Conservation (phyloP, 495 filamentous ascomycete species). For the Neurospora sp. region DNA sequence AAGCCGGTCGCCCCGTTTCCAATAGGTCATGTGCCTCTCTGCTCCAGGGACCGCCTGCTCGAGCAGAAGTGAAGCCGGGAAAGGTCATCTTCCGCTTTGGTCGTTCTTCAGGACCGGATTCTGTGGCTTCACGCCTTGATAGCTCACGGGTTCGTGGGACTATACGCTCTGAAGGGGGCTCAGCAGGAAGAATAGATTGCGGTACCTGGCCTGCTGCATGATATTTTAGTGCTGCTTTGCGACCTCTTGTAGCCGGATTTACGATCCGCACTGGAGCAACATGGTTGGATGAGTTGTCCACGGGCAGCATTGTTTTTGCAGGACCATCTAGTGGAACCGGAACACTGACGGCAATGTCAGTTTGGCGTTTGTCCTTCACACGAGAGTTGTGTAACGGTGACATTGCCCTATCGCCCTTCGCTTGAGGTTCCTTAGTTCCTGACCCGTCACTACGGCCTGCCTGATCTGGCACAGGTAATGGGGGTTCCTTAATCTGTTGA, state of each 20-base stretch:
- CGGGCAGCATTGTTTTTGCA: neutral
- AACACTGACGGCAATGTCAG: neutral
- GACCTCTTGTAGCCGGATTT: conserved; percentile 41
- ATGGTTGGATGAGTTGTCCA: neutral
- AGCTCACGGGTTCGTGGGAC: neutral
- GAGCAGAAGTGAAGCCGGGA: conserved; percentile 30
- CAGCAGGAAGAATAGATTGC: conserved; percentile 25
- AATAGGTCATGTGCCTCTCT: conserved; percentile 42
- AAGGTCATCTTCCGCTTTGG: conserved; percentile 20
- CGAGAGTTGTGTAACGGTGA: neutral
- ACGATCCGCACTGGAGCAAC: conserved; percentile 10
- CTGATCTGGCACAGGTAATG: neutral
- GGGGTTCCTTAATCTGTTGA: neutral
- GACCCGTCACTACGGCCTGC: neutral
- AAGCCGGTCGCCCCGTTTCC: conserved; percentile 29
- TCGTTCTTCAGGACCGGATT: conserved; percentile 7
- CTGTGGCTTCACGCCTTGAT: conserved; percentile 2
- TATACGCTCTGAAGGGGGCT: conserved; percentile 5
- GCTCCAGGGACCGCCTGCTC: conserved; percentile 42
- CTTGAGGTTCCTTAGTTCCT: neutral
- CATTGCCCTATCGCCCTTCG: neutral
- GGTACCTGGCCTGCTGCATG: conserved; percentile 37
- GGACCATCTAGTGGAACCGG: neutral
- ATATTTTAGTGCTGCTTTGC: conserved; percentile 38
- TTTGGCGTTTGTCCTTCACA: neutral